Percentiles rank a stretch among this genome's conserved stretches.
phyloP scores from a whole-genome alignment of 192 early-diverging fungal species.

The Phlyctochytrium bullatum region DNA sequence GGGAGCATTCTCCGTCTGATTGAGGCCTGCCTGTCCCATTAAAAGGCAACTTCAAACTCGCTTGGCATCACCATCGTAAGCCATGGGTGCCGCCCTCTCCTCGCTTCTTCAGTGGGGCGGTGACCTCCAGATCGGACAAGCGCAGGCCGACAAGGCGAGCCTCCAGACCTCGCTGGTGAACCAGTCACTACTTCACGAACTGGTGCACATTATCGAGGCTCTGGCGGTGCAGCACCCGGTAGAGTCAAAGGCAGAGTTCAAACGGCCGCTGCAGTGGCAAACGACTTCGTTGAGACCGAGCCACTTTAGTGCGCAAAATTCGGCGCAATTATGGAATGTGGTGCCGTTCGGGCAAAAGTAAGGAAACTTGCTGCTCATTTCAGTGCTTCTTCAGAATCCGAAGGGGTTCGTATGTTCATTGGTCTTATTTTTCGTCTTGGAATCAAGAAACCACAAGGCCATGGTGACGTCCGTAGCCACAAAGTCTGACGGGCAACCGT shows the following conservation, averaged over 20 bases:
- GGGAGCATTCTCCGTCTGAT: too few relatives aligned
- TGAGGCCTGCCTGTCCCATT: too few relatives aligned
- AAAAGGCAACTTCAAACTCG: too few relatives aligned
- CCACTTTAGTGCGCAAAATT: slow-evolving; percentile 15
- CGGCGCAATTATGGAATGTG: slow-evolving; percentile 14
- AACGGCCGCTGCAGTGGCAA: slow-evolving; percentile 42
- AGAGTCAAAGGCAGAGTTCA: slow-evolving; percentile 51
- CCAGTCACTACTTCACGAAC: slow-evolving; percentile 47
- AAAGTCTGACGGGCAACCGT: slow-evolving; percentile 39
- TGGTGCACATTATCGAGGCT: slow-evolving; percentile 43
- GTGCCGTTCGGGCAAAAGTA: slow-evolving; percentile 17
- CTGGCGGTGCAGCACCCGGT: slow-evolving; percentile 40
- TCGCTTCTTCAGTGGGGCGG: slow-evolving; percentile 31
- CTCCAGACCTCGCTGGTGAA: slow-evolving; percentile 46
- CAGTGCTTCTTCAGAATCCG: slow-evolving; percentile 2
- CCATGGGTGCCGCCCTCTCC: slow-evolving; percentile 49
- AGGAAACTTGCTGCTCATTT: too few relatives aligned
- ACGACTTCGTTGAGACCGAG: slow-evolving; percentile 26
- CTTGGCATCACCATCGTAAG: too few relatives aligned
- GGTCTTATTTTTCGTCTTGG: not conserved
- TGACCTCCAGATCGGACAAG: too few relatives aligned
- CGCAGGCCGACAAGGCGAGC: not conserved
- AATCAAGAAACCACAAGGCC: slow-evolving; percentile 30
- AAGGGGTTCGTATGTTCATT: too few relatives aligned
- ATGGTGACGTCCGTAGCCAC: slow-evolving; percentile 33